phyloP scores from a whole-genome alignment of 768 basidiomycete genomes.

The Podaxis sp. region DNA sequence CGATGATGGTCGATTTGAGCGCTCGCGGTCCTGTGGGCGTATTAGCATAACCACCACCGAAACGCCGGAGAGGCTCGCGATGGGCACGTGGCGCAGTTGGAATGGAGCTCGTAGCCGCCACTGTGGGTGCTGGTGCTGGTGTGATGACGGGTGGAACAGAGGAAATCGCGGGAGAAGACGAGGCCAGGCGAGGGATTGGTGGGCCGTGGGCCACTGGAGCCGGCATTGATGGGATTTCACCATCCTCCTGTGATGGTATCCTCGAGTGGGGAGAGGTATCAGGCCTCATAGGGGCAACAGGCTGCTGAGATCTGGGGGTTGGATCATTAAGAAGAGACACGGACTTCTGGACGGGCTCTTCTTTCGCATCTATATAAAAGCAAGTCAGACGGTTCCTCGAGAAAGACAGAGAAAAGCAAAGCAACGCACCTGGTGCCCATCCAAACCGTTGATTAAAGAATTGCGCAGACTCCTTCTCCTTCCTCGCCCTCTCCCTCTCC shows the following conservation, averaged over 20 bases:
- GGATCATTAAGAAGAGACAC: constrained; percentile 1
- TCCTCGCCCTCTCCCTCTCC: background rate
- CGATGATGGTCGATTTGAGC: background rate
- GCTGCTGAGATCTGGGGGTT: constrained; percentile 15
- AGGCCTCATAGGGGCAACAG: no score
- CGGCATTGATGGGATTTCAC: constrained; percentile 38
- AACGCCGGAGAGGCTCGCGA: background rate
- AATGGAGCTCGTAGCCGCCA: background rate
- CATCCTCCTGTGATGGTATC: constrained; percentile 48
- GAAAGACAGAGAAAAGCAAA: no score
- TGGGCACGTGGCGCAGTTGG: background rate
- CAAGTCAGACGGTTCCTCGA: no score
- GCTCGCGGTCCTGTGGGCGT: constrained; percentile 1
- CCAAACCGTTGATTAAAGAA: no score
- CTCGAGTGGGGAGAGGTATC: no score
- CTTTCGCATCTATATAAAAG: no score
- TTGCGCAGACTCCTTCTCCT: background rate
- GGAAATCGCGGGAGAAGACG: background rate
- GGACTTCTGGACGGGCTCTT: background rate
- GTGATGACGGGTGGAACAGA: background rate
- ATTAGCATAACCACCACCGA: background rate
- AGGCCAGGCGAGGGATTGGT: no score
- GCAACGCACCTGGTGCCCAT: no score
- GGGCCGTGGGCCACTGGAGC: background rate
- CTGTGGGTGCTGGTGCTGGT: background rate